Evolutionary conservation across 306 rosid genomes (phyloP).

Genomic region (Gillenia trifoliata): DNA sequence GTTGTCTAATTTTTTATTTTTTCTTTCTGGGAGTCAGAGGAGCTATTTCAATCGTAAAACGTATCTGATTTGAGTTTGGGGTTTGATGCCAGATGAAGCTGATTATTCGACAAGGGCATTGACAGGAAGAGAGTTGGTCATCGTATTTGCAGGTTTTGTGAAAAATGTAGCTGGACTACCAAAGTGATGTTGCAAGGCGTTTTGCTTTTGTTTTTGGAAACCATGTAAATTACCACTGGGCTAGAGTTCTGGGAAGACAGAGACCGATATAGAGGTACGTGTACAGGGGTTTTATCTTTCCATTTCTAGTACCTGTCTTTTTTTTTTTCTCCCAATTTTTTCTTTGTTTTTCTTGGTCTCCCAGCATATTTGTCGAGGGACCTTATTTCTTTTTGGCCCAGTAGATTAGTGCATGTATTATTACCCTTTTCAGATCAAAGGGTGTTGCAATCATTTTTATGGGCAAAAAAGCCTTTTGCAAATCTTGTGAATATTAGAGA

Average conservation of each 20-base stretch:
- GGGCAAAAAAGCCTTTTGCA: slow-evolving; percentile 63
- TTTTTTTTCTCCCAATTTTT: slow-evolving; percentile 12
- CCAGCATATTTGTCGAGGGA: slow-evolving; percentile 44
- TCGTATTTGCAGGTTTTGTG: slow-evolving; percentile 43
- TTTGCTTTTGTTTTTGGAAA: slow-evolving; percentile 36
- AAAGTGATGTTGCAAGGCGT: slow-evolving; percentile 41
- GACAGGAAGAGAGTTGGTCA: slow-evolving; percentile 38
- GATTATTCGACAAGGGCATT: slow-evolving; percentile 49
- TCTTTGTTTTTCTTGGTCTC: slow-evolving; percentile 26
- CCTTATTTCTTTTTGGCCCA: slow-evolving; percentile 40
- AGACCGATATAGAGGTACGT: slow-evolving; percentile 77
- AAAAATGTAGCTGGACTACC: slow-evolving; percentile 33
- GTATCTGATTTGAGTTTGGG: slow-evolving; percentile 20
- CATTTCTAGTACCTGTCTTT: slow-evolving; percentile 28
- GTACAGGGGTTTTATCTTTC: slow-evolving; percentile 89
- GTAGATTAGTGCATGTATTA: slow-evolving; percentile 76
- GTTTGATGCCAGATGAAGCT: slow-evolving; percentile 62
- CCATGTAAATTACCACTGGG: slow-evolving; percentile 85
- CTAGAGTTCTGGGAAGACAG: slow-evolving; percentile 66
- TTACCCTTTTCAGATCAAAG: slow-evolving; percentile 42
- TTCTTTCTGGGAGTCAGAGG: background rate
- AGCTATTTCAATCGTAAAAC: background rate
- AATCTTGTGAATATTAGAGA: slow-evolving; percentile 79
- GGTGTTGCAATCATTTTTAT: slow-evolving; percentile 68
- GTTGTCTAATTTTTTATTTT: background rate